Base-by-base conservation (phyloP, 345 rosid genomes). In the Streptanthus diversifolius region DNA sequence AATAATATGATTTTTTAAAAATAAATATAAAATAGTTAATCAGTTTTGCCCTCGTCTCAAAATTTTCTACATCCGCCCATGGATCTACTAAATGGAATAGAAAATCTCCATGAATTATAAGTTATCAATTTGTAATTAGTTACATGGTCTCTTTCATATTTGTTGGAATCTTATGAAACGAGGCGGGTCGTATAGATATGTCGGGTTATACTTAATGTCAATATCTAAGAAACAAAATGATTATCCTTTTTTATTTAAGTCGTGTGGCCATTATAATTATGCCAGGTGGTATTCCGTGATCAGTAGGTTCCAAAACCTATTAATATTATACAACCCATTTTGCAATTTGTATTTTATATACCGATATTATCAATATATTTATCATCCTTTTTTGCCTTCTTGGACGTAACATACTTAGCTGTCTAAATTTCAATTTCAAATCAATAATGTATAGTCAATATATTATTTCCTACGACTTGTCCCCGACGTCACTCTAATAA, bases 221-320 rank as follows among this genome's bases (percentile, higher is more conserved):
- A 61, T 52, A 43, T 54, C 74, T 33, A 53, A 62, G 49, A 68
- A 61, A 52, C 69, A 54, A 61, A 53, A 69, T 75, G 62, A 74
- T 67, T 40, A 67, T 59, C 17, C 17, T n/a, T 59, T 75, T 43
- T 55, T 40, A 33, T 61, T 35, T 59, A 62, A 63, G 44, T 63
- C 59, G 79, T 75, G 79, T 76, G 71, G 35, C 41, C 75, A 45
- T 66, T 63, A 76, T 69, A 54, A 69, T 76, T 69, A 48, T 54
- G 79, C 59, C 79, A 69, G 70, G 74, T 62, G 55, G 54, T 61
- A 19, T 40, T 41, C 51, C 69, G 55, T 66, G 67, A 57, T 37
- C 44, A 58, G 29, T 39, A 74, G 25, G 62, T 30, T 59, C 63
- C 68, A 11, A 67, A 18, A 40, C 40, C 15, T n/a, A 5, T 22